These are phyloP conservation scores for Actinomortierella ambigua DNA, from an alignment of 371 early-diverging fungal genomes.

Conservation along the genomic window DNA sequence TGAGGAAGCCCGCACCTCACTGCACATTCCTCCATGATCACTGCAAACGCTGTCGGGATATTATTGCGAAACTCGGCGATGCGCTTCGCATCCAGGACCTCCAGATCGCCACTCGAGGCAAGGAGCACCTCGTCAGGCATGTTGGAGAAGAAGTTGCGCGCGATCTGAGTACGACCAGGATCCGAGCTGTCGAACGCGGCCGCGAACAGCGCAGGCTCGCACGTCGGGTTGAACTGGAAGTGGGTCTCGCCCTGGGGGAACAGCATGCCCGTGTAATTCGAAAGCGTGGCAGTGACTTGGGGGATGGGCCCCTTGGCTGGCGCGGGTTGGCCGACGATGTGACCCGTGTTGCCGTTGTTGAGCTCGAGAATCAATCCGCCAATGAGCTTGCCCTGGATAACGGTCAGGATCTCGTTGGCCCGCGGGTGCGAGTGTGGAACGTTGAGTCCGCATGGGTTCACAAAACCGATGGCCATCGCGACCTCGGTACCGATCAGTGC, in stretches of 20 bases:
- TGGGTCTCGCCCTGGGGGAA: conserved; percentile 18
- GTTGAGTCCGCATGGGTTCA: conserved; percentile 21
- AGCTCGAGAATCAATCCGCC: conserved; percentile 11
- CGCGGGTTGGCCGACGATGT: conserved; percentile 7
- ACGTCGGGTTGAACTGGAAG: conserved; percentile 18
- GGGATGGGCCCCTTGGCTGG: conserved; percentile 12
- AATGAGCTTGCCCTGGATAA: conserved; percentile 17
- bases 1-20: conserved; percentile 12
- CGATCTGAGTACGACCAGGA: conserved; percentile 16
- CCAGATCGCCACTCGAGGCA: conserved; percentile 5
- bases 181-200: conserved; percentile 16
- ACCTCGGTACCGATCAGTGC: conserved; percentile 16
- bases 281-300: conserved; percentile 10
- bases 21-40: conserved; percentile 14
- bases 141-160: conserved; percentile 12
- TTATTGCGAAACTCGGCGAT: conserved; percentile 11
- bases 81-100: conserved; percentile 14
- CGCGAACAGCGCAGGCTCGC: conserved; percentile 16
- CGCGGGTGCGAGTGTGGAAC: conserved; percentile 22
- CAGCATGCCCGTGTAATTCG: conserved; percentile 10
- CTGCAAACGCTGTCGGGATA: conserved; percentile 12
- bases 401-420: conserved; percentile 16
- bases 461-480: conserved; percentile 18
- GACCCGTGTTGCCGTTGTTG: not conserved
- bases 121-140: conserved; percentile 16